These are phyloP conservation scores for Aschersonia sp. DNA, from an alignment of 2,329 filamentous ascomycete species.

Conservation along the genomic window DNA sequence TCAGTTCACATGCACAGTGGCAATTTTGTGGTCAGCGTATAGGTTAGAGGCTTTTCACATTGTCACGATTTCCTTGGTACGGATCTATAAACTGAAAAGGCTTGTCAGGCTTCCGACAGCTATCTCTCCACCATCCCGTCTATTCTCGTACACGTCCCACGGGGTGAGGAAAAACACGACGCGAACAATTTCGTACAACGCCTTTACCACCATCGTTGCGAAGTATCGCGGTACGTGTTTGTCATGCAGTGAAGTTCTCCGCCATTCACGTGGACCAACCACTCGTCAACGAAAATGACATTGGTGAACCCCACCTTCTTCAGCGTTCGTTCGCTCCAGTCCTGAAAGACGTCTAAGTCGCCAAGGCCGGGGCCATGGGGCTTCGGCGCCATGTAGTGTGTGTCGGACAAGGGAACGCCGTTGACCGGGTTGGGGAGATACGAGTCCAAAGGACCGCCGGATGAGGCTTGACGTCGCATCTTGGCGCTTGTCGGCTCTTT, in stretches of 20 bases:
- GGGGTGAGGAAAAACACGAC: too few species aligned
- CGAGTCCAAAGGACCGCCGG: slow-evolving; percentile 1
- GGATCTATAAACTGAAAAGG: too few species aligned
- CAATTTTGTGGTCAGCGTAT: too few species aligned
- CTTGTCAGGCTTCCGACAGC: too few species aligned
- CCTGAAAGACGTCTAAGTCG: slow-evolving; percentile 10
- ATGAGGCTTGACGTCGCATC: neutral
- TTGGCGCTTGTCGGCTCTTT: too few species aligned
- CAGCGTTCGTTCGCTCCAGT: slow-evolving; percentile 7
- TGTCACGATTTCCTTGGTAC: too few species aligned
- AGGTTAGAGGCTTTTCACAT: too few species aligned
- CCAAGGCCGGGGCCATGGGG: slow-evolving; percentile 12
- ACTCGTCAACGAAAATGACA: neutral
- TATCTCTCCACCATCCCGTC: too few species aligned
- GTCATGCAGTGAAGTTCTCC: neutral
- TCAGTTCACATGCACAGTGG: too few species aligned
- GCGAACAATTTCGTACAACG: too few species aligned
- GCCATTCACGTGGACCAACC: neutral
- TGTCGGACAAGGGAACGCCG: slow-evolving; percentile 6
- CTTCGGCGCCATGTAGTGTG: slow-evolving; percentile 8
- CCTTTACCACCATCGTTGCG: neutral
- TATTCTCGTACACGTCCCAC: too few species aligned
- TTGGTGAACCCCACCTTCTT: slow-evolving; percentile 1
- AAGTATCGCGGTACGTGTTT: neutral
- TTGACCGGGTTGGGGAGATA: slow-evolving; percentile 10